These are phyloP conservation scores for Blepharisma undulans DNA, from an alignment of 169 alveolate genomes.

Conservation along the genomic window DNA sequence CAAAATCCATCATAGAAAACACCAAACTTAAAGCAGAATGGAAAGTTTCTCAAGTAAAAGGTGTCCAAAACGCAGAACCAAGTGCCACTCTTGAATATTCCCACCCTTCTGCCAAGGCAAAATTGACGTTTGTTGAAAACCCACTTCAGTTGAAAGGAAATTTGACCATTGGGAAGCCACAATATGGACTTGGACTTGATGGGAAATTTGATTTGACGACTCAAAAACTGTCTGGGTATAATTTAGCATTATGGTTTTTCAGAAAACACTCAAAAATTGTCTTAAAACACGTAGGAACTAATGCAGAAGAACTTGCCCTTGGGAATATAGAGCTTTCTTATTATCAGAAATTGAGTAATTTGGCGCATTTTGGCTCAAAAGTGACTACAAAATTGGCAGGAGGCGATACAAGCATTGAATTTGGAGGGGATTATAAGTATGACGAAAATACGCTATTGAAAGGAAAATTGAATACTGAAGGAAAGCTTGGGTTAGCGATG, in stretches of 20 bases:
- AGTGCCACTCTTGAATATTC: neutral
- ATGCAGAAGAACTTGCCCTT: neutral
- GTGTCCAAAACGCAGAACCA: neutral
- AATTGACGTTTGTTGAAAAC: neutral
- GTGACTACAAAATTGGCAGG: neutral
- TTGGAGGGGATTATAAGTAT: slow-evolving; percentile 37
- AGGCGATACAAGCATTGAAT: neutral
- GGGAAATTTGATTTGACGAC: neutral
- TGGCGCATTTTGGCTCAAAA: neutral
- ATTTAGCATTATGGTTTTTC: neutral
- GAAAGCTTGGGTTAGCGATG: neutral
- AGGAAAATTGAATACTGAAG: slow-evolving; percentile 29
- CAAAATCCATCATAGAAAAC: neutral
- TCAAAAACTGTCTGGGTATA: neutral
- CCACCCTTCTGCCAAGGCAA: neutral
- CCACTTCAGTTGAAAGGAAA: neutral
- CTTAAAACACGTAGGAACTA: neutral
- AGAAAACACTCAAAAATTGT: neutral
- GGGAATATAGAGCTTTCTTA: slow-evolving; percentile 13
- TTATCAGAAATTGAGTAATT: neutral
- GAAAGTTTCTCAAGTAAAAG: neutral
- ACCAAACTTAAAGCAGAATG: neutral
- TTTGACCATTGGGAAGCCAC: neutral
- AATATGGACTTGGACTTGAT: slow-evolving; percentile 14
- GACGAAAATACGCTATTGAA: slow-evolving; percentile 20